Evolutionary conservation across 768 basidiomycete genomes (phyloP).

Genomic region (Suillus decipiens): DNA sequence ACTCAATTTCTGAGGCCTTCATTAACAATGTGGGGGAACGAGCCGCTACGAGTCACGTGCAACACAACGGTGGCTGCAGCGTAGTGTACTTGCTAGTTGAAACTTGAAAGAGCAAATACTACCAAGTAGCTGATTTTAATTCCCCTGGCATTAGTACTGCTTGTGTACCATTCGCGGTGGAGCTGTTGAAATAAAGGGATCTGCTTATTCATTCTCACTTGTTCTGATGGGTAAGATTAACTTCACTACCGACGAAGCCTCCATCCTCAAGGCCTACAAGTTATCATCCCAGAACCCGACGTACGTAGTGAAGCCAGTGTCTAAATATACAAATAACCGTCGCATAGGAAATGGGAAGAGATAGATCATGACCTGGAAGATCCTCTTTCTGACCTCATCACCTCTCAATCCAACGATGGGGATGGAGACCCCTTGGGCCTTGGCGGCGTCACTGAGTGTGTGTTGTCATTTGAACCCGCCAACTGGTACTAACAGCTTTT

Average conservation of each 20-base stretch:
- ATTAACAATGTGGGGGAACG: too few relatives aligned
- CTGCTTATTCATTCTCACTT: neutral
- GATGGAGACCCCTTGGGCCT: conserved; percentile 83
- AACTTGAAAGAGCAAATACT: neutral
- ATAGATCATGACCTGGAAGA: conserved; percentile 84
- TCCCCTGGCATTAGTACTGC: neutral
- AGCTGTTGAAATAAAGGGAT: neutral
- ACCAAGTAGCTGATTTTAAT: neutral
- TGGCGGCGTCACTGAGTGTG: conserved; percentile 62
- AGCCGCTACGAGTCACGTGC: too few relatives aligned
- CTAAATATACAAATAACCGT: neutral
- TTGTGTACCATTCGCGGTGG: neutral
- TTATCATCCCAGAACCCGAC: conserved; percentile 76
- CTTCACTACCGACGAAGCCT: conserved; percentile 76
- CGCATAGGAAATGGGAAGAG: conserved; percentile 81
- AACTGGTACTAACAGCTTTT: conserved; percentile 6
- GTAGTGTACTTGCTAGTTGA: neutral
- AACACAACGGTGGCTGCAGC: too few relatives aligned
- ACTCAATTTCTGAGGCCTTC: too few relatives aligned
- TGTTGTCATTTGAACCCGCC: conserved; percentile 16
- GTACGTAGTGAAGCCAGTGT: conserved; percentile 40
- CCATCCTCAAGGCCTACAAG: conserved; percentile 86
- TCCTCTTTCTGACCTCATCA: conserved; percentile 67
- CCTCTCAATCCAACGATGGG: conserved; percentile 56
- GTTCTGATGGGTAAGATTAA: conserved; percentile 58